Evolutionary conservation across 1,139 yeast species (phyloP).

Genomic region (Geotrichum reessii): DNA sequence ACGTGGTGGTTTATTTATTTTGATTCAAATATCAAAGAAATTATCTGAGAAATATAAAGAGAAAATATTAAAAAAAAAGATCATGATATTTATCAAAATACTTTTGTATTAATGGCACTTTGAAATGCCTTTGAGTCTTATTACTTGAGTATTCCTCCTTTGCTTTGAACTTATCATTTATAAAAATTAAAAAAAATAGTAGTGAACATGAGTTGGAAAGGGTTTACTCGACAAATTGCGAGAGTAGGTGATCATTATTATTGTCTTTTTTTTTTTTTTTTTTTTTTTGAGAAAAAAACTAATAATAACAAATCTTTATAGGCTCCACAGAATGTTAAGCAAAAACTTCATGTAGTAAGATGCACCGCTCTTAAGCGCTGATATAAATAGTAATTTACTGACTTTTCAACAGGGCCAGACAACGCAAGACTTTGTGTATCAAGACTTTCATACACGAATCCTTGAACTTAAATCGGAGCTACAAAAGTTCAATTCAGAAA

Average conservation of each 20-base stretch:
- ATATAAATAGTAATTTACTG: background rate
- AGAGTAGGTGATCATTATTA: constrained; percentile 40
- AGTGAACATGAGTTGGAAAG: constrained; percentile 76
- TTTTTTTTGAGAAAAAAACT: background rate
- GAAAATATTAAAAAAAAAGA: background rate
- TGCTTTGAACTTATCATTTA: background rate
- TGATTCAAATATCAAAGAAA: background rate
- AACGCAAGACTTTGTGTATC: constrained; percentile 80
- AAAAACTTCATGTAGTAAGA: constrained; percentile 37
- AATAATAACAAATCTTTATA: constrained; percentile 14
- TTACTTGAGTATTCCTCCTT: background rate
- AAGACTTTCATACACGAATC: constrained; percentile 92
- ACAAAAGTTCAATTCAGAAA: constrained; percentile 80
- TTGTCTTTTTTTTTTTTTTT: too few species aligned
- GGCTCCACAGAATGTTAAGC: constrained; percentile 48
- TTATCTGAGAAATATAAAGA: background rate
- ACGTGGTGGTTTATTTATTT: background rate
- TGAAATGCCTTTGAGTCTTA: too few species aligned
- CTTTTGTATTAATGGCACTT: too few species aligned
- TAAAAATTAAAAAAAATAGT: too few species aligned
- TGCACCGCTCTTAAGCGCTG: background rate
- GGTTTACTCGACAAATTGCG: constrained; percentile 75
- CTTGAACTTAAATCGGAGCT: constrained; percentile 87
- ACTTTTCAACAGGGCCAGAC: constrained; percentile 51
- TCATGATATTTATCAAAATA: too few species aligned